phyloP scores from a whole-genome alignment of 139 green algal genomes.

The Helicosporidium sp. region DNA sequence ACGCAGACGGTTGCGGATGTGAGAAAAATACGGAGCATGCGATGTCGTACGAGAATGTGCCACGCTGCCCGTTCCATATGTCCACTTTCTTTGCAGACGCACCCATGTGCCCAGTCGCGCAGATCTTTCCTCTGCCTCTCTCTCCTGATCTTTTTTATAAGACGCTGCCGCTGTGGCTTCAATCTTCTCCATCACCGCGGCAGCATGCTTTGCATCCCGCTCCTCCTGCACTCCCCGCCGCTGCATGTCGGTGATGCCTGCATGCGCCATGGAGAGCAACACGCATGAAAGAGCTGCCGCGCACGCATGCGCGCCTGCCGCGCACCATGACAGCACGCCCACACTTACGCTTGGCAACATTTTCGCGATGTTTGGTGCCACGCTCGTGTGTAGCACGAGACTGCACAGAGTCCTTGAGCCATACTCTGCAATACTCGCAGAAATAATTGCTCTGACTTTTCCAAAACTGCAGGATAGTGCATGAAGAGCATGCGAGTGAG shows the following conservation, averaged over 20 bases:
- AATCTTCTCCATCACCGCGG: conserved; percentile 14
- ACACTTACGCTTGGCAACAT: conserved; percentile 23
- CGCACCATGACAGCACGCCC: background rate
- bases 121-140: background rate
- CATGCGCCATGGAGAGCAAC: background rate
- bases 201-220: conserved; percentile 4
- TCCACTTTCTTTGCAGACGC: conserved; percentile 1
- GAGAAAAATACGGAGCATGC: no score
- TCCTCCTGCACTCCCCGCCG: conserved; percentile 15
- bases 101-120: conserved; percentile 17
- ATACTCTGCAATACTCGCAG: conserved; percentile 39
- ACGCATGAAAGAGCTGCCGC: background rate
- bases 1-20: no score
- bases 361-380: conserved; percentile 31
- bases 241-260: conserved; percentile 33
- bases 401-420: conserved; percentile 26
- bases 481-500: background rate
- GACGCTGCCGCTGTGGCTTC: conserved; percentile 14
- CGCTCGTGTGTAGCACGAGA: conserved; percentile 26
- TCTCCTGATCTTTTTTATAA: conserved; percentile 12
- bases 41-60: no score
- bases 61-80: conserved; percentile 6
- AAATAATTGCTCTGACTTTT: conserved; percentile 20
- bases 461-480: conserved; percentile 13
- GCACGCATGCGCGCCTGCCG: background rate